A percentile compares a stretch with the other conserved stretches of the same genome.
Evolutionary conservation across 2,329 filamentous ascomycete genomes (phyloP).

Genomic region (Diaporthe destruens): DNA sequence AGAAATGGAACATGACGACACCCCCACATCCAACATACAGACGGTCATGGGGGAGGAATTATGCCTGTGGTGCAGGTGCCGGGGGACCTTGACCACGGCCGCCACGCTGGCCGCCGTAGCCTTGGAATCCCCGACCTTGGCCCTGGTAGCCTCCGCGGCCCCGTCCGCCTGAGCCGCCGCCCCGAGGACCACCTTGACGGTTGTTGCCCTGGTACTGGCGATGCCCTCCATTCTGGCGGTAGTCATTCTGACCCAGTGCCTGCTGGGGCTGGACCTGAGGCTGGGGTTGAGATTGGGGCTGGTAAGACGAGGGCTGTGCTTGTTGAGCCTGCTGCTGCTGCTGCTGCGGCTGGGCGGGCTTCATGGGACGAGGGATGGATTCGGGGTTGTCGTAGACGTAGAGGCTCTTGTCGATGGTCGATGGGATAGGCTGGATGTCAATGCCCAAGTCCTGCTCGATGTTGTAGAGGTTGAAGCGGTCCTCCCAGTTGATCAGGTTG

Average conservation of each 20-base stretch:
- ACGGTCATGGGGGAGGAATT: not conserved
- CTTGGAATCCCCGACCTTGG: slow-evolving; percentile 45
- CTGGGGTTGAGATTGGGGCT: slow-evolving; percentile 35
- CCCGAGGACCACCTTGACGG: slow-evolving; percentile 46
- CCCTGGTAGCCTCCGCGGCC: slow-evolving; percentile 48
- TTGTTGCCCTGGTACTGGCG: slow-evolving; percentile 55
- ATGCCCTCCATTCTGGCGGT: slow-evolving; percentile 55
- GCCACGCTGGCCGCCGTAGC: slow-evolving; percentile 49
- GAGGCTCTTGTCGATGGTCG: slow-evolving; percentile 94
- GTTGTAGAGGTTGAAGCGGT: slow-evolving; percentile 98
- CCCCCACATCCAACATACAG: not conserved
- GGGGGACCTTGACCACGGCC: slow-evolving; percentile 46
- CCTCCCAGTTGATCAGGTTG: slow-evolving; percentile 99
- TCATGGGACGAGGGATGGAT: slow-evolving; percentile 85
- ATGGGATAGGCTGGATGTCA: slow-evolving; percentile 96
- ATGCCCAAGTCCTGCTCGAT: slow-evolving; percentile 98
- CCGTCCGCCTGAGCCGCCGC: slow-evolving; percentile 53
- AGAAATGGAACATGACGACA: slow-evolving; percentile 17
- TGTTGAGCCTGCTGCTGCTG: slow-evolving; percentile 43
- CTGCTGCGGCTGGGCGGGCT: slow-evolving; percentile 42
- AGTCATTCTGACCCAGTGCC: slow-evolving; percentile 52
- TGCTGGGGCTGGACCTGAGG: slow-evolving; percentile 30
- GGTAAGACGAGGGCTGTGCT: slow-evolving; percentile 43
- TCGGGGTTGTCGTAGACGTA: slow-evolving; percentile 99
- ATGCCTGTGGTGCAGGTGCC: slow-evolving; percentile 43